Conservation (phyloP, 2,329 filamentous ascomycete species). For the Colletotrichum tabaci region DNA sequence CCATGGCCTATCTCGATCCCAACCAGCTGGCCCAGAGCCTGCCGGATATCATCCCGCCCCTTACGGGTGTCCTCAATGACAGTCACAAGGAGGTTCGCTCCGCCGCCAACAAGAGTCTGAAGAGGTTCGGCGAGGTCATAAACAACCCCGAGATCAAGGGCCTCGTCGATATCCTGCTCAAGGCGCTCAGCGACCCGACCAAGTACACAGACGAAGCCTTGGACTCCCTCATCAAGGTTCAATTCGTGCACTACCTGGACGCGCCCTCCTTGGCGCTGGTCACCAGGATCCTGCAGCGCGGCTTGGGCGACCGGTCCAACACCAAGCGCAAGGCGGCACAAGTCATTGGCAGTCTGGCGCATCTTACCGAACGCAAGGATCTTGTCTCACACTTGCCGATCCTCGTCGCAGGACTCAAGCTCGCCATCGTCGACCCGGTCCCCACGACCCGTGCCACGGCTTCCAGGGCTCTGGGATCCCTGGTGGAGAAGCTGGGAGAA, state of each 20-base stretch:
- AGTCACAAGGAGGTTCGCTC: constrained; percentile 97
- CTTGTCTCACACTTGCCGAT: constrained; percentile 92
- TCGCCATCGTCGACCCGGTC: constrained; percentile 94
- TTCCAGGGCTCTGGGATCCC: constrained; percentile 93
- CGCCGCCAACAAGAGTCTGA: constrained; percentile 94
- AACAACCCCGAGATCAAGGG: constrained; percentile 97
- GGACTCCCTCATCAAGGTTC: constrained; percentile 96
- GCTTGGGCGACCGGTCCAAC: constrained; percentile 89
- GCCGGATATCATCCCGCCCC: constrained; percentile 95
- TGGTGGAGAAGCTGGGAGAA: constrained; percentile 98
- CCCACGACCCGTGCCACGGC: constrained; percentile 96
- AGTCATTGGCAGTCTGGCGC: constrained; percentile 97
- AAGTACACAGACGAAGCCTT: constrained; percentile 97
- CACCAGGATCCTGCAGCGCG: constrained; percentile 94
- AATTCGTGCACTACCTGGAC: constrained; percentile 98
- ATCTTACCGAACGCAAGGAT: constrained; percentile 96
- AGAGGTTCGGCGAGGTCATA: constrained; percentile 98
- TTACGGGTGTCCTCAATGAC: constrained; percentile 95
- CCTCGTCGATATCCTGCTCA: constrained; percentile 90
- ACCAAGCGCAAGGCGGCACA: constrained; percentile 98
- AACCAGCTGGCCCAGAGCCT: constrained; percentile 93
- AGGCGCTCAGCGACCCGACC: constrained; percentile 96
- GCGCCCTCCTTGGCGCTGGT: constrained; percentile 95
- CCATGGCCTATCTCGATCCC: constrained; percentile 98
- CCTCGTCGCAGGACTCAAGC: constrained; percentile 88